Percentiles rank a stretch among this genome's conserved stretches.
phyloP scores from a whole-genome alignment of 495 filamentous ascomycete genomes.

The Friedmanniomyces simplex region DNA sequence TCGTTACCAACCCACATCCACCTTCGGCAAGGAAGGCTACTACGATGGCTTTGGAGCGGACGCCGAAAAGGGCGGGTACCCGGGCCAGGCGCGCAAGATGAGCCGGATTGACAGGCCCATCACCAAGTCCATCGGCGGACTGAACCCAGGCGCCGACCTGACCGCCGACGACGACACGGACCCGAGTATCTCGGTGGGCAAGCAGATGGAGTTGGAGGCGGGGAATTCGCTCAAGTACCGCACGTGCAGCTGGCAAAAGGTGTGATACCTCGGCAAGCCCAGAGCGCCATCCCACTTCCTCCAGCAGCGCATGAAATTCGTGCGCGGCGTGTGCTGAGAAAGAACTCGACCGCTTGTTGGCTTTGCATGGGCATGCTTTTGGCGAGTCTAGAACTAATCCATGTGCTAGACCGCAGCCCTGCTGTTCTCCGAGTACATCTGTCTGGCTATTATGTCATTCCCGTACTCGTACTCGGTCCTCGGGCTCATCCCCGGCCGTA shows the following conservation, averaged over 20 bases:
- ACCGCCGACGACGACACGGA: conserved; percentile 31
- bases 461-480: conserved; percentile 81
- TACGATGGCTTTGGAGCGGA: conserved; percentile 16
- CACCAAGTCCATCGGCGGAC: conserved; percentile 7
- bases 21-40: conserved; percentile 13
- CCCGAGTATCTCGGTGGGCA: conserved; percentile 44
- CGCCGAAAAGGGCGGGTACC: conserved; percentile 14
- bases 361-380: too few species aligned
- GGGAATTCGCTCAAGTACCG: conserved; percentile 73
- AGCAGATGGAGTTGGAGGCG: conserved; percentile 70
- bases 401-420: conserved; percentile 62
- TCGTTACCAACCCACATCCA: neutral
- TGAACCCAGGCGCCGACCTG: conserved; percentile 2
- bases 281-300: neutral
- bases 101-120: conserved; percentile 24
- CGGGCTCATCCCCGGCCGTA: conserved; percentile 76
- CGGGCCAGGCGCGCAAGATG: conserved; percentile 19
- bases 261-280: conserved; percentile 27
- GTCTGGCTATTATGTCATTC: conserved; percentile 89
- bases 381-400: conserved; percentile 3
- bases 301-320: too few species aligned
- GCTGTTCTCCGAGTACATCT: conserved; percentile 87
- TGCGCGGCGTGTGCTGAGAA: too few species aligned
- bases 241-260: conserved; percentile 86
- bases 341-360: too few species aligned